Evolutionary conservation across 805 yeast species (phyloP), one percentile per base, ranked within the genome.

Genomic region (Trichomonascus vanleenenianus): DNA sequence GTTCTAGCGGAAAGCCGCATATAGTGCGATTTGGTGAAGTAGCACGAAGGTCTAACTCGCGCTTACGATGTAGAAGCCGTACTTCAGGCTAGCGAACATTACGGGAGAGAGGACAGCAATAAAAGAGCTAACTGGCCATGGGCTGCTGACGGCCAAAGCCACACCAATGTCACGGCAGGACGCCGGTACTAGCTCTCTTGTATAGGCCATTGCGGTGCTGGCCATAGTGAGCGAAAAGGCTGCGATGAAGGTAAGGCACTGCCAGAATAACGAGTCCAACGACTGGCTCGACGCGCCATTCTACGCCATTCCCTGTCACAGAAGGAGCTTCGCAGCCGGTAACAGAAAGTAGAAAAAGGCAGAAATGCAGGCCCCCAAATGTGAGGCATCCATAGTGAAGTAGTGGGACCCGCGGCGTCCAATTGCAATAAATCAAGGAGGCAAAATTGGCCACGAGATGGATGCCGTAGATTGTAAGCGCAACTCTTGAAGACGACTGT

Each of bases 131-230:
- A 38, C 18, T 2, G 41, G 7, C 48, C 48, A 47, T n/a, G 46
- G 44, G 2, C 34, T 30, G 10, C 31, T 6, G 10, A 47, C 37
- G 5, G 49, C 47, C 6, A 39, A 9, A 14, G 49, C 45, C 3
- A 49, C 39, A 3, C 49, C 52, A 15, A 38, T 34, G 12, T 30
- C 22, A 14, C 36, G 38, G 4, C 33, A 42, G 16, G 19, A 15
- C 8, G 16, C 39, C 7, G 52, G 49, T 10, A 45, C 33, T 2
- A 49, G 18, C 34, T 49, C 50, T 5, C 42, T 19, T 1, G 50
- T 39, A 30, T 49, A 49, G 11, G 43, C 41, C 40, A 49, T 46
- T n/a, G 50, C 19, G 7, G 38, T 12, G n/a, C 48, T 39, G 16
- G 47, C 34, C 3, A 49, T 30, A 12, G 37, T 37, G 3, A 32